These are phyloP conservation scores for Neurospora sp. DNA, from an alignment of 495 filamentous ascomycete genomes.

Conservation along the genomic window DNA sequence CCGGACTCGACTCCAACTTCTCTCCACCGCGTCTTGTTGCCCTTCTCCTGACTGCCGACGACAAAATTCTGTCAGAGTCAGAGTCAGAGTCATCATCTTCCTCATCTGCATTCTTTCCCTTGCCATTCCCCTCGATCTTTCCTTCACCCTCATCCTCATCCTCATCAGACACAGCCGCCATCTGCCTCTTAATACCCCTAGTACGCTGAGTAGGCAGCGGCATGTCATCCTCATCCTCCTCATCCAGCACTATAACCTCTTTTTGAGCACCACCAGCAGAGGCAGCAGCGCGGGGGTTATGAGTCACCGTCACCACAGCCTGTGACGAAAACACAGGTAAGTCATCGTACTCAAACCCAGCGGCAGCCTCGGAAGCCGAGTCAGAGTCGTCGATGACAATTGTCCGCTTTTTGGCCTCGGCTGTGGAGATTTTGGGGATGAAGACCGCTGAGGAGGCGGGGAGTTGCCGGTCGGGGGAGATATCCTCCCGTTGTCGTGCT, in stretches of 20 bases:
- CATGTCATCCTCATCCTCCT: neutral
- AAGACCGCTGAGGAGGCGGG: neutral
- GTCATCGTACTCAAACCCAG: neutral
- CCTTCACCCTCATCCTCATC: neutral
- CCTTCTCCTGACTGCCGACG: neutral
- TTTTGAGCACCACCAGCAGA: neutral
- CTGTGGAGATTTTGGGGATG: neutral
- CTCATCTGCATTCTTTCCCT: neutral
- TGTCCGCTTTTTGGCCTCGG: neutral
- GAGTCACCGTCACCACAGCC: neutral
- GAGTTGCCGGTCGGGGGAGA: neutral
- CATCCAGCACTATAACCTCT: neutral
- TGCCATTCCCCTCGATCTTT: neutral
- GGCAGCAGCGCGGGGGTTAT: neutral
- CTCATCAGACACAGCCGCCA: neutral
- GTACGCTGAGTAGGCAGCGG: neutral
- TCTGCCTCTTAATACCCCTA: neutral
- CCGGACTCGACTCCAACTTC: neutral
- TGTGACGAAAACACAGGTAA: neutral
- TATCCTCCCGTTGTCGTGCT: neutral
- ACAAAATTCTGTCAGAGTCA: neutral
- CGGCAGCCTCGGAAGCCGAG: neutral
- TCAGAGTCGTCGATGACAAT: neutral
- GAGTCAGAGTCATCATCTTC: neutral
- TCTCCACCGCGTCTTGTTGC: neutral